Base-by-base conservation (phyloP, 331 rosid species). In the Quercus phellos region DNA sequence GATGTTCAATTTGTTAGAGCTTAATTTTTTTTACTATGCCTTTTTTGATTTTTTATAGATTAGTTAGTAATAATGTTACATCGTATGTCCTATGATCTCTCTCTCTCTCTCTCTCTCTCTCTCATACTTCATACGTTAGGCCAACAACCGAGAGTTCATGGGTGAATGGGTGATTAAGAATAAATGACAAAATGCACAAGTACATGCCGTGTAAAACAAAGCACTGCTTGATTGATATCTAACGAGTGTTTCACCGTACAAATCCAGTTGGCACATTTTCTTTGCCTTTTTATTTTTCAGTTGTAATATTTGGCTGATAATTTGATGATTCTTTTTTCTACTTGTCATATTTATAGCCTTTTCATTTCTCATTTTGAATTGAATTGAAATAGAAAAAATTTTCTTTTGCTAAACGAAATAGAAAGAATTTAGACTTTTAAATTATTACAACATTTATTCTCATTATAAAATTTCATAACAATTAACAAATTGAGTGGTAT, bases 121-220 rank as follows among this genome's bases (percentile, higher is more conserved):
- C 46, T 38, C 38, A 43, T 35, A 2, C 34, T 67, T 61, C 59
- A 46, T 11, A 35, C 54, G 78, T 82, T 72, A 84, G 82, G 84
- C 70, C 85, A 78, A 84, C 84, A 83, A 84, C 85, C 74, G 6
- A 54, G 78, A 63, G 76, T 76, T 79, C 74, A 73, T 77, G 77
- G 67, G 42, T 32, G 17, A 66, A 73, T 68, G 77, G 73, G 42
- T 32, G 10, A 67, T 54, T 32, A 21, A 55, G 74, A 73, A 29
- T 7, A 70, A 77, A 63, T 51, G 17, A 29, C 27, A 73, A 77
- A 69, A 71, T 27, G 32, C 74, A 51, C 2, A 77, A 19, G 7
- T 64, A 72, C 77, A 30, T 63, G 75, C 68, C 77, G 38, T 58
- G 19, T 34, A 26, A 29, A 11, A 32, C 24, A 32, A 19, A 32